Conservation (phyloP, 257 asterid genomes). For the Avicennia marina region DNA sequence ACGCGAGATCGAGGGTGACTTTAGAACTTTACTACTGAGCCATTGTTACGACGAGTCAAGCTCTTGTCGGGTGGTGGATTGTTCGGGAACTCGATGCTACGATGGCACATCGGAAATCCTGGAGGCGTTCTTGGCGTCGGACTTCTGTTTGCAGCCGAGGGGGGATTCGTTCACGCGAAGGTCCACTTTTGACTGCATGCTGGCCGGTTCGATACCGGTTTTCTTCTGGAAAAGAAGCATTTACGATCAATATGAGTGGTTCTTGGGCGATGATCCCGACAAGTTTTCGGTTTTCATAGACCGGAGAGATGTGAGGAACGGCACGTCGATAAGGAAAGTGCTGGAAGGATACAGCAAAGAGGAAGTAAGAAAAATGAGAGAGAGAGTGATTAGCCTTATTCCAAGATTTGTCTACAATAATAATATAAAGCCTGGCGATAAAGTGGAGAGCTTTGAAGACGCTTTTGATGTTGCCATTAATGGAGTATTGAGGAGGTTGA, state of each 20-base stretch:
- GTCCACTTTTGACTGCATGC: constrained; percentile 60
- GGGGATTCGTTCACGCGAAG: constrained; percentile 46
- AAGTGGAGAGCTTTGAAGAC: constrained; percentile 19
- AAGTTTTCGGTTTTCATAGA: constrained; percentile 44
- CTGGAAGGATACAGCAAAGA: constrained; percentile 39
- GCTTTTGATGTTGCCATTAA: constrained; percentile 54
- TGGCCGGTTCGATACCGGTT: constrained; percentile 67
- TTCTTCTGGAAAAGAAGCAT: constrained; percentile 56
- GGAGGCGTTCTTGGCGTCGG: constrained; percentile 39
- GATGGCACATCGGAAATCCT: constrained; percentile 45
- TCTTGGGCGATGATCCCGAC: constrained; percentile 32
- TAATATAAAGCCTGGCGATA: constrained; percentile 1
- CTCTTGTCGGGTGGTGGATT: constrained; percentile 46
- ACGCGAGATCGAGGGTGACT: neutral
- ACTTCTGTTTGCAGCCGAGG: constrained; percentile 55
- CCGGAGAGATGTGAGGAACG: constrained; percentile 34
- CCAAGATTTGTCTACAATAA: constrained; percentile 33
- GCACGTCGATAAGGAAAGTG: constrained; percentile 34
- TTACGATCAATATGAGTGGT: constrained; percentile 41
- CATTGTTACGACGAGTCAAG: constrained; percentile 41
- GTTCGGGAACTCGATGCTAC: constrained; percentile 44
- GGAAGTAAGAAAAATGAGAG: constrained; percentile 42
- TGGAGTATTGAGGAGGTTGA: constrained; percentile 39
- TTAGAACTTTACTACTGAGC: constrained; percentile 11
- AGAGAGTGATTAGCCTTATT: constrained; percentile 29